phyloP scores from a whole-genome alignment of 1,139 yeast species.

The Taphrina deformans region DNA sequence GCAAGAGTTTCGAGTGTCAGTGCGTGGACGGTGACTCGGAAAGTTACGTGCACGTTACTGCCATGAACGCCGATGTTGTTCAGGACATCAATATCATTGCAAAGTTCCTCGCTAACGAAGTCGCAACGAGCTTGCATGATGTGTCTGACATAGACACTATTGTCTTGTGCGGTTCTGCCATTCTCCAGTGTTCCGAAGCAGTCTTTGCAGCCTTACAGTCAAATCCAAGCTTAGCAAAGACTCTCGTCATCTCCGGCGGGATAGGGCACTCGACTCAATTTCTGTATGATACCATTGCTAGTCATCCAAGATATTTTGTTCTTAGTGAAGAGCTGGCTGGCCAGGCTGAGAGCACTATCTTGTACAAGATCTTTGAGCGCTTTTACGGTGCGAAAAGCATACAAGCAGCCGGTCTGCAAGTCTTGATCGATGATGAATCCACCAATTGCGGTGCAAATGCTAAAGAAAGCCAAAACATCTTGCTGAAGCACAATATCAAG shows the following conservation, averaged over 20 bases:
- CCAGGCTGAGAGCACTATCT: slow-evolving; percentile 2
- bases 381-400: slow-evolving; percentile 2
- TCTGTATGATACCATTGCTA: slow-evolving; percentile 17
- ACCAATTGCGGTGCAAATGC: slow-evolving; percentile 32
- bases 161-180: slow-evolving; percentile 29
- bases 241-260: slow-evolving; percentile 25
- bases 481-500: background rate
- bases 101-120: slow-evolving; percentile 11
- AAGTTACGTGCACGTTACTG: no score
- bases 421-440: slow-evolving; percentile 17
- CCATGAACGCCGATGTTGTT: background rate
- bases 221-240: slow-evolving; percentile 10
- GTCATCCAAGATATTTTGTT: background rate
- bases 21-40: no score
- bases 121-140: background rate
- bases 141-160: background rate
- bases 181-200: slow-evolving; percentile 22
- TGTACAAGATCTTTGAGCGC: slow-evolving; percentile 4
- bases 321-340: background rate
- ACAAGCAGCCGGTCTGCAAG: background rate
- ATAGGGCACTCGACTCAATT: slow-evolving; percentile 21
- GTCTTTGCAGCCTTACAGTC: slow-evolving; percentile 19
- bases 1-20: no score
- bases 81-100: slow-evolving; percentile 15
- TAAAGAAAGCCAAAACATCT: background rate